phyloP scores from a whole-genome alignment of 331 rosid genomes.

The Rosa hybrid region DNA sequence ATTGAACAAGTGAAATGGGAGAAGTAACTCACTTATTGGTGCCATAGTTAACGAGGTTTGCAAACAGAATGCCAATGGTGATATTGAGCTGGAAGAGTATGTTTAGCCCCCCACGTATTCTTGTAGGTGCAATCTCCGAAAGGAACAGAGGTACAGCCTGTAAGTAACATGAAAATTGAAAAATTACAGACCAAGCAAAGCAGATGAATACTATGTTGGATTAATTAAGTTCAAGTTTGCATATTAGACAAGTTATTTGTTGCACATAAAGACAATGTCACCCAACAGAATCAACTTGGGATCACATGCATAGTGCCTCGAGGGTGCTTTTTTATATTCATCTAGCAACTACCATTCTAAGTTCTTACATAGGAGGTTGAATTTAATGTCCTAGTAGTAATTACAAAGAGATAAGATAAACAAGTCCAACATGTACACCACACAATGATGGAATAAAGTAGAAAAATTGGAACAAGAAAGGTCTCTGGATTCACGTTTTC shows the following conservation, averaged over 20 bases:
- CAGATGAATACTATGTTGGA: not conserved
- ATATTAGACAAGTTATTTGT: not conserved
- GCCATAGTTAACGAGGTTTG: conserved; percentile 65
- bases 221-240: not conserved
- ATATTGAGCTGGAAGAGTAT: conserved; percentile 72
- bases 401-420: conserved; percentile 12
- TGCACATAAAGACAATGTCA: not conserved
- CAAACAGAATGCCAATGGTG: conserved; percentile 81
- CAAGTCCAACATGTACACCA: not conserved
- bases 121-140: conserved; percentile 89
- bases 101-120: conserved; percentile 88
- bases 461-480: conserved; percentile 9
- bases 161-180: conserved; percentile 3
- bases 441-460: not conserved
- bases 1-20: not conserved
- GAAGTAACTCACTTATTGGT: conserved; percentile 56
- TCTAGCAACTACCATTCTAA: not conserved
- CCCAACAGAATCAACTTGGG: not conserved
- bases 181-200: conserved; percentile 3
- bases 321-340: not conserved
- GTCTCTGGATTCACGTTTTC: conserved; percentile 33
- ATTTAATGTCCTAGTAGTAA: not conserved
- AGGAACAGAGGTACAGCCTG: conserved; percentile 88
- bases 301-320: conserved; percentile 16
- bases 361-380: not conserved